phyloP scores from a whole-genome alignment of 305 asterid species.

The Fraxinus velutina region DNA sequence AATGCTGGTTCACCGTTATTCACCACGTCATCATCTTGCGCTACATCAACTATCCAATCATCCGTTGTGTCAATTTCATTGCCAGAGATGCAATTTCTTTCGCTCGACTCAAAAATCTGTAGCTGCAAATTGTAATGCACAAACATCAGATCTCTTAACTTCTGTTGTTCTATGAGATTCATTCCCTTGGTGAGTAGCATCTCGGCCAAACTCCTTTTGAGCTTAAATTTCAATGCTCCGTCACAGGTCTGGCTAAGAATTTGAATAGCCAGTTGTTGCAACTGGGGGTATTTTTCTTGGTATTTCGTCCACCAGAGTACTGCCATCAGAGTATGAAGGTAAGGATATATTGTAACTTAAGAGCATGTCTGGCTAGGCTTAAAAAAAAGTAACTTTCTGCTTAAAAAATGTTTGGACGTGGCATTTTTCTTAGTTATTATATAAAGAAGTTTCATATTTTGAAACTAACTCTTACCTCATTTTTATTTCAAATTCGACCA shows the following conservation, averaged over 20 bases:
- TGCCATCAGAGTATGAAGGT: conserved; percentile 28
- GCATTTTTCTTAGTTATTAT: neutral
- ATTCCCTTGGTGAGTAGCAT: conserved; percentile 23
- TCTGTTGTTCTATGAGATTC: conserved; percentile 31
- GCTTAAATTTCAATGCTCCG: conserved; percentile 48
- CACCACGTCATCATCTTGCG: neutral
- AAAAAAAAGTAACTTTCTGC: neutral
- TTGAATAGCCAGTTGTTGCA: conserved; percentile 51
- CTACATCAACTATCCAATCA: conserved; percentile 32
- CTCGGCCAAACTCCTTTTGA: conserved; percentile 46
- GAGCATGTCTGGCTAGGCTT: neutral
- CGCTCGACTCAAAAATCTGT: conserved; percentile 27
- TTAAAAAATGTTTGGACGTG: neutral
- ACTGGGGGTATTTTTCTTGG: conserved; percentile 45
- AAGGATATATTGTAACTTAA: neutral
- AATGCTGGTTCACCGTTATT: neutral
- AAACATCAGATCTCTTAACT: conserved; percentile 34
- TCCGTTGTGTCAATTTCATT: conserved; percentile 24
- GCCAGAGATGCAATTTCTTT: neutral
- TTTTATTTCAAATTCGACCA: neutral
- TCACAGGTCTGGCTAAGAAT: conserved; percentile 59
- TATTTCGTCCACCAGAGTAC: conserved; percentile 67
- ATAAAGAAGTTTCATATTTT: neutral
- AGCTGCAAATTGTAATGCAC: conserved; percentile 55
- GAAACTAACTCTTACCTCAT: neutral